A percentile compares a stretch with the other conserved stretches of the same genome.
phyloP scores from a whole-genome alignment of 768 basidiomycete species.

The Termitomyces sp. region DNA sequence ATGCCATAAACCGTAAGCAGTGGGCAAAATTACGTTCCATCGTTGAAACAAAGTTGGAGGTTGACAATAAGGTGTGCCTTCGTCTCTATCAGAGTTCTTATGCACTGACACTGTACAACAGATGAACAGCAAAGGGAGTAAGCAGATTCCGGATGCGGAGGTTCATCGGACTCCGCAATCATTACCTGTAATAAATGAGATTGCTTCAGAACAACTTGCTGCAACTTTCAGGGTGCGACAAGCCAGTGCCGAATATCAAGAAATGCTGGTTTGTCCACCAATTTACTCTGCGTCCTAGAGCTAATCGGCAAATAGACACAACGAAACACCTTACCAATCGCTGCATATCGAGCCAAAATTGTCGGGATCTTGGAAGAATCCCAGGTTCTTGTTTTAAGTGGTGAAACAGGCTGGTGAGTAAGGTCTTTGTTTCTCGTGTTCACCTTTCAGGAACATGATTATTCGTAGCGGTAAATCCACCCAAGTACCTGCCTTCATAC shows the following conservation, averaged over 20 bases:
- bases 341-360: slow-evolving; percentile 71
- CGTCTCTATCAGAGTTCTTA: background rate
- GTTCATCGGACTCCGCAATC: background rate
- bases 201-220: slow-evolving; percentile 45
- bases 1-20: slow-evolving; percentile 55
- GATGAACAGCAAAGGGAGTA: slow-evolving; percentile 18
- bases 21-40: slow-evolving; percentile 70
- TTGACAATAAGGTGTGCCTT: slow-evolving; percentile 32
- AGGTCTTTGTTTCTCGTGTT: slow-evolving; percentile 3
- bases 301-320: slow-evolving; percentile 42
- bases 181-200: slow-evolving; percentile 13
- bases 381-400: slow-evolving; percentile 81
- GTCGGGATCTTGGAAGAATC: slow-evolving; percentile 60
- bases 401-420: slow-evolving; percentile 37
- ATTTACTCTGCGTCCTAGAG: background rate
- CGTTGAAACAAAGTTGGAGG: slow-evolving; percentile 52
- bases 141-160: slow-evolving; percentile 13
- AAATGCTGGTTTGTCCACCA: slow-evolving; percentile 70
- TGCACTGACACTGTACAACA: slow-evolving; percentile 8
- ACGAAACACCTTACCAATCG: slow-evolving; percentile 81
- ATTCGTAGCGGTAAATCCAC: slow-evolving; percentile 86
- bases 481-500: slow-evolving; percentile 89
- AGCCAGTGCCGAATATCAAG: slow-evolving; percentile 64
- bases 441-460: background rate
- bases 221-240: slow-evolving; percentile 57